Evolutionary conservation across 2,329 filamentous ascomycete genomes (phyloP).

Genomic region (Pestalotiopsis sp.): DNA sequence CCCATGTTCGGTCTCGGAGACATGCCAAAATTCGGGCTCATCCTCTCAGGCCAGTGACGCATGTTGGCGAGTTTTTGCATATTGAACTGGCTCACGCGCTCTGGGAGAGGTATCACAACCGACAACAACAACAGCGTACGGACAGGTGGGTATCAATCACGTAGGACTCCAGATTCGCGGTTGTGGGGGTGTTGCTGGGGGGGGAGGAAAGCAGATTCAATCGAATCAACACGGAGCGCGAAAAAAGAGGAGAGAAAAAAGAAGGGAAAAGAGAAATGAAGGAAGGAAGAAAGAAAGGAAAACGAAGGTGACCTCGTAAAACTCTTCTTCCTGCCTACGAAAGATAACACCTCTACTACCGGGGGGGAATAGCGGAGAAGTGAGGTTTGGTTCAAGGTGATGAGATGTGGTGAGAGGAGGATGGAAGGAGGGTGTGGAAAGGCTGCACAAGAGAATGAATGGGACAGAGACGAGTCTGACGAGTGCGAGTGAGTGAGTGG

Average conservation of each 20-base stretch:
- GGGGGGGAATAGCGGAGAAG: slow-evolving; percentile 10
- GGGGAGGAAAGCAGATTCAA: slow-evolving; percentile 15
- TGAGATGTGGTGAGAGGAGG: slow-evolving; percentile 14
- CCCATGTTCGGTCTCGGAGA: slow-evolving; percentile 57
- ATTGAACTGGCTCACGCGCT: slow-evolving; percentile 35
- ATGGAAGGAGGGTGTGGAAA: slow-evolving; percentile 1
- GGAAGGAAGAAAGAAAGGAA: slow-evolving; percentile 19
- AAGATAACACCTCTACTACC: slow-evolving; percentile 13
- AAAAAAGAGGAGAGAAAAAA: slow-evolving; percentile 17
- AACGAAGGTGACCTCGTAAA: slow-evolving; percentile 17
- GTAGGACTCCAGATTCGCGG: slow-evolving; percentile 14
- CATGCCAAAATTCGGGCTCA: slow-evolving; percentile 70
- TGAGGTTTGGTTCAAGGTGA: slow-evolving; percentile 4
- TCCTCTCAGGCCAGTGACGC: slow-evolving; percentile 73
- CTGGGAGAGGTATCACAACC: slow-evolving; percentile 6
- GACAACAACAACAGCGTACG: slow-evolving; percentile 13
- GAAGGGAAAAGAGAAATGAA: slow-evolving; percentile 21
- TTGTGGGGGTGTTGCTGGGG: slow-evolving; percentile 26
- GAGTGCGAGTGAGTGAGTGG: background rate
- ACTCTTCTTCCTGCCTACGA: slow-evolving; percentile 19
- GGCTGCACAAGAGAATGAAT: slow-evolving; percentile 4
- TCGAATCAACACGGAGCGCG: slow-evolving; percentile 9
- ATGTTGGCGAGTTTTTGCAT: slow-evolving; percentile 76
- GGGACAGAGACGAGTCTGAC: slow-evolving; percentile 1
- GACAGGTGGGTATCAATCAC: slow-evolving; percentile 17